A percentile compares a stretch with the other conserved stretches of the same genome.
These are phyloP conservation scores for Rhodotorula babjevae DNA, from an alignment of 768 basidiomycete species.

Conservation along the genomic window DNA sequence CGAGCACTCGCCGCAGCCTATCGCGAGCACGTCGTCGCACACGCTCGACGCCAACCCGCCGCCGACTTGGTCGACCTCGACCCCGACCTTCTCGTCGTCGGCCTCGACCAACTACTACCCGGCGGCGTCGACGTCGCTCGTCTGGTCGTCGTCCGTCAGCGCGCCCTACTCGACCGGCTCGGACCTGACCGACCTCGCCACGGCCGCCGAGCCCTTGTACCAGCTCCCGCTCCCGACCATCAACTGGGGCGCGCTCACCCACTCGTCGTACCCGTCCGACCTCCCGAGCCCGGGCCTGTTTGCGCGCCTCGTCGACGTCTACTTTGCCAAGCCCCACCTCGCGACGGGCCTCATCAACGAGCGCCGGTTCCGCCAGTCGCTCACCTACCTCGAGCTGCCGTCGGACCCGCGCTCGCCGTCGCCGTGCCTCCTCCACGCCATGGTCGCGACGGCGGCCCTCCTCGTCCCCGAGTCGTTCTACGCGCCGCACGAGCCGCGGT, in stretches of 20 bases:
- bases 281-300: slow-evolving; percentile 6
- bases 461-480: slow-evolving; percentile 24
- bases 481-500: slow-evolving; percentile 15
- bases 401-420: slow-evolving; percentile 18
- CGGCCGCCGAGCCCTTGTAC: neutral
- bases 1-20: neutral
- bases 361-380: slow-evolving; percentile 5
- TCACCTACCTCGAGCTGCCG: slow-evolving; percentile 11
- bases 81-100: neutral
- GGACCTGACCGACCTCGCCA: slow-evolving; percentile 1
- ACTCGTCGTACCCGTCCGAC: neutral
- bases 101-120: neutral
- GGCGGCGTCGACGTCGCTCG: neutral
- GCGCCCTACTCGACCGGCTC: neutral
- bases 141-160: neutral
- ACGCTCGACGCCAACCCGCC: neutral
- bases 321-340: slow-evolving; percentile 33
- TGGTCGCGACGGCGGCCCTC: slow-evolving; percentile 35
- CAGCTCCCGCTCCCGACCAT: neutral
- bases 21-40: neutral
- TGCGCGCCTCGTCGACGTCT: slow-evolving; percentile 24
- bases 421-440: slow-evolving; percentile 33
- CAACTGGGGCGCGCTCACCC: neutral
- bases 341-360: slow-evolving; percentile 27
- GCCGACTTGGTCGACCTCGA: neutral